Evolutionary conservation across 2,329 filamentous ascomycete species (phyloP).

Genomic region (Colletotrichum musicola): DNA sequence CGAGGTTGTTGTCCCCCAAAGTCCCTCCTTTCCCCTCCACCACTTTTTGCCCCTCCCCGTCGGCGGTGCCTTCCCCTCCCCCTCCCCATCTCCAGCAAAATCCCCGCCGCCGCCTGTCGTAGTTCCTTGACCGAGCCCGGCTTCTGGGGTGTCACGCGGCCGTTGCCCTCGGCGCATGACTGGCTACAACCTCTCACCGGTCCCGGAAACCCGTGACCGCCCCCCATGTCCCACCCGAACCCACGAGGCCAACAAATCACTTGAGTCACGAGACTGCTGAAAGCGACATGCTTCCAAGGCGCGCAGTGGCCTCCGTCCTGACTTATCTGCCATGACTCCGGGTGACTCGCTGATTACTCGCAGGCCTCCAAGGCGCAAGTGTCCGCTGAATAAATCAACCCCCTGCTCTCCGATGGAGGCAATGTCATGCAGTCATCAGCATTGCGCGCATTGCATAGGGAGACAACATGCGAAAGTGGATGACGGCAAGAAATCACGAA

Average conservation of each 20-base stretch:
- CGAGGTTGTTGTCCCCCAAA: neutral
- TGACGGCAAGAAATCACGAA: neutral
- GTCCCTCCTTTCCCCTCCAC: neutral
- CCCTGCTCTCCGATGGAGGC: slow-evolving; percentile 4
- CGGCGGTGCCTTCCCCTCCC: neutral
- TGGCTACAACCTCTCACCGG: slow-evolving; percentile 35
- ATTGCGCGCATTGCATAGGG: neutral
- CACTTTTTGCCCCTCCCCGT: neutral
- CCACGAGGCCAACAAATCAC: slow-evolving; percentile 14
- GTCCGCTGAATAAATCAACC: slow-evolving; percentile 6
- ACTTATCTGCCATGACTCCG: slow-evolving; percentile 5
- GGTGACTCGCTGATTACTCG: slow-evolving; percentile 8
- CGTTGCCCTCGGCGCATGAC: slow-evolving; percentile 35
- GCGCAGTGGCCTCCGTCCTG: neutral
- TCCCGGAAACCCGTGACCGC: slow-evolving; percentile 29
- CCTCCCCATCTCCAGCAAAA: neutral
- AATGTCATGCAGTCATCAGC: slow-evolving; percentile 18
- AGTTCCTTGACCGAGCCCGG: slow-evolving; percentile 35
- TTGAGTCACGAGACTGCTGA: slow-evolving; percentile 26
- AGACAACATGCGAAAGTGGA: neutral
- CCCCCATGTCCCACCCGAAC: slow-evolving; percentile 28
- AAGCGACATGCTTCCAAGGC: slow-evolving; percentile 14
- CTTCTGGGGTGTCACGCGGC: slow-evolving; percentile 36
- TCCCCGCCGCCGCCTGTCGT: neutral
- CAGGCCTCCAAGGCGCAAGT: slow-evolving; percentile 2